phyloP scores from a whole-genome alignment of 2,329 filamentous ascomycete species.

The Talaromyces sp. region DNA sequence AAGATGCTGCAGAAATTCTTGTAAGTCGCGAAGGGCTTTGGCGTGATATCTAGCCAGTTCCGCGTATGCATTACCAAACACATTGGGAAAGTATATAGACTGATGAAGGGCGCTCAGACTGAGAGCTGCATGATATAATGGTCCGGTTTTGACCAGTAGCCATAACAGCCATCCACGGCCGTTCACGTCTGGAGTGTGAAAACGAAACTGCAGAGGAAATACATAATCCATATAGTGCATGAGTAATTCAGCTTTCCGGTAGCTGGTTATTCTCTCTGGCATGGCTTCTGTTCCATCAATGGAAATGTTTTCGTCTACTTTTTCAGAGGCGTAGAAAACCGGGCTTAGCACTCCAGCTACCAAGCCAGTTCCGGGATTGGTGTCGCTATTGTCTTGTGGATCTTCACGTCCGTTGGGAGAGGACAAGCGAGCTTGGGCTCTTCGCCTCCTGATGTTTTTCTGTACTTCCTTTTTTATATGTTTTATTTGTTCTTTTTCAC shows the following conservation, averaged over 20 bases:
- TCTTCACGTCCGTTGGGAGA: background rate
- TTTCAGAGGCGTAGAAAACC: background rate
- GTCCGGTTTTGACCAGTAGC: constrained; percentile 11
- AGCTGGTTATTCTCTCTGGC: background rate
- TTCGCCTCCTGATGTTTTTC: background rate
- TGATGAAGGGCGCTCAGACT: constrained; percentile 14
- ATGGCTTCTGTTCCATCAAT: background rate
- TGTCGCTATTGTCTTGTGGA: background rate
- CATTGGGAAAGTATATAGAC: constrained; percentile 4
- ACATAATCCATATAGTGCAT: constrained; percentile 16
- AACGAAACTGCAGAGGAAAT: constrained; percentile 15
- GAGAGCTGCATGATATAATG: constrained; percentile 14
- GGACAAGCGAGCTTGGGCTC: background rate
- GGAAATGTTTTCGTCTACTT: background rate
- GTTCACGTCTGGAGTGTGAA: constrained; percentile 6
- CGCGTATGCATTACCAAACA: constrained; percentile 5
- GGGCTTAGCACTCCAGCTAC: background rate
- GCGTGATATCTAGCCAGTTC: constrained; percentile 13
- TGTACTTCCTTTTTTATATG: background rate
- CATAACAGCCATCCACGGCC: constrained; percentile 14
- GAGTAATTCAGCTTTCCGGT: constrained; percentile 13
- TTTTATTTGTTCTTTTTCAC: background rate
- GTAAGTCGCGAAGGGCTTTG: constrained; percentile 11
- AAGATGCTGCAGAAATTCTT: constrained; percentile 10
- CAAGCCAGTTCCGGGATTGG: background rate